A percentile compares a stretch with the other conserved stretches of the same genome.
Conservation (phyloP, 2,329 filamentous ascomycete genomes). For the Claviceps maximensis region DNA sequence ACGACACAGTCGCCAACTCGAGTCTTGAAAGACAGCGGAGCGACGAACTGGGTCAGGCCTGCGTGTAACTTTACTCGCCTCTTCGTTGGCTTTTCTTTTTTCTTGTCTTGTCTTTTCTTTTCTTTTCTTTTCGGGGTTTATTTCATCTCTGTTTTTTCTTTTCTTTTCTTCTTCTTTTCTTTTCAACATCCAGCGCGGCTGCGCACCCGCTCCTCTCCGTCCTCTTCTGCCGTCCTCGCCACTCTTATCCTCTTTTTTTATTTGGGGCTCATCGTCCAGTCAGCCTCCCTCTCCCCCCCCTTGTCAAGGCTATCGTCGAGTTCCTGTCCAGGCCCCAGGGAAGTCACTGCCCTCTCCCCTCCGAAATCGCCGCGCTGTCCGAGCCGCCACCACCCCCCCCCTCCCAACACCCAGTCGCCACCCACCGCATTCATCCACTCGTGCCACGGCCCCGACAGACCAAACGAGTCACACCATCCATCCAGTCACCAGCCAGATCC, state of each 20-base stretch:
- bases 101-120: background rate
- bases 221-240: constrained; percentile 3
- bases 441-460: background rate
- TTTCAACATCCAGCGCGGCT: background rate
- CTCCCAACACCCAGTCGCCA: constrained; percentile 21
- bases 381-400: constrained; percentile 6
- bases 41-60: background rate
- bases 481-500: background rate
- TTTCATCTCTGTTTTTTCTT: background rate
- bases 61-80: background rate
- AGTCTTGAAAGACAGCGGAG: background rate
- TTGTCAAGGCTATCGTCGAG: background rate
- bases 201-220: too few species aligned
- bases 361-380: constrained; percentile 23
- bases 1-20: constrained; percentile 1
- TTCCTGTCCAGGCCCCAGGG: background rate
- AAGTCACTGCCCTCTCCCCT: constrained; percentile 16
- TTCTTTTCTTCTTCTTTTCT: background rate
- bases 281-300: background rate
- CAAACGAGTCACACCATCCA: constrained; percentile 7
- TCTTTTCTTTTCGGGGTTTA: background rate
- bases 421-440: constrained; percentile 15
- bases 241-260: background rate
- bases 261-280: background rate
- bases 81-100: too few species aligned